Evolutionary conservation across 805 yeast genomes (phyloP).

Genomic region (Scheffersomyces coipomensis): DNA sequence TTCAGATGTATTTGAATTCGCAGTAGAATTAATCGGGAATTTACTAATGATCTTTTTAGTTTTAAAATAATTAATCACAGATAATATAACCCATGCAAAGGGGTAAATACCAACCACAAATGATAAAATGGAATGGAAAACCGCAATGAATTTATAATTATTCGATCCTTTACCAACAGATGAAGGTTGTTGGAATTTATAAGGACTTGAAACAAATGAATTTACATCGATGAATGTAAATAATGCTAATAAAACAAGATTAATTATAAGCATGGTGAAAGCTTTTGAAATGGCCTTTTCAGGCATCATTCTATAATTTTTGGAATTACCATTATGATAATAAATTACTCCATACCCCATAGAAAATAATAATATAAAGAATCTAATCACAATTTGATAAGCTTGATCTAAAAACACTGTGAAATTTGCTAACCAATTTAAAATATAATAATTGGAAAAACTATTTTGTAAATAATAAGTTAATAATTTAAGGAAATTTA

Average conservation of each 20-base stretch:
- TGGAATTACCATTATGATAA: constrained; percentile 19
- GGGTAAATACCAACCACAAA: constrained; percentile 2
- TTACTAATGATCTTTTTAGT: constrained; percentile 24
- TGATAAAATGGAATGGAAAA: not conserved
- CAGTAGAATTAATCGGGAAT: constrained; percentile 27
- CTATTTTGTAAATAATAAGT: constrained; percentile 11
- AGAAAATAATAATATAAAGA: constrained; percentile 21
- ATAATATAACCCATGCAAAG: constrained; percentile 11
- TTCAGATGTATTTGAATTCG: constrained; percentile 13
- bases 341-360: constrained; percentile 38
- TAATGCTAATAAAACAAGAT: not conserved
- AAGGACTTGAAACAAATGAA: too few species aligned
- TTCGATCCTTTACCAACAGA: not conserved
- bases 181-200: not conserved
- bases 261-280: constrained; percentile 1
- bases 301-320: constrained; percentile 23
- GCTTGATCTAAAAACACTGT: not conserved
- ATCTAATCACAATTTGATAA: constrained; percentile 8
- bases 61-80: constrained; percentile 19
- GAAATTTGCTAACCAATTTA: not conserved
- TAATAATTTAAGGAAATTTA: constrained; percentile 2
- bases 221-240: too few species aligned
- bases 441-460: not conserved
- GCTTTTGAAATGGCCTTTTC: constrained; percentile 1
- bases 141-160: not conserved